Evolutionary conservation across 176 grass and related monocot species (phyloP), one percentile per base, ranked within the genome.

Genomic region (Oryza rufipogon): DNA sequence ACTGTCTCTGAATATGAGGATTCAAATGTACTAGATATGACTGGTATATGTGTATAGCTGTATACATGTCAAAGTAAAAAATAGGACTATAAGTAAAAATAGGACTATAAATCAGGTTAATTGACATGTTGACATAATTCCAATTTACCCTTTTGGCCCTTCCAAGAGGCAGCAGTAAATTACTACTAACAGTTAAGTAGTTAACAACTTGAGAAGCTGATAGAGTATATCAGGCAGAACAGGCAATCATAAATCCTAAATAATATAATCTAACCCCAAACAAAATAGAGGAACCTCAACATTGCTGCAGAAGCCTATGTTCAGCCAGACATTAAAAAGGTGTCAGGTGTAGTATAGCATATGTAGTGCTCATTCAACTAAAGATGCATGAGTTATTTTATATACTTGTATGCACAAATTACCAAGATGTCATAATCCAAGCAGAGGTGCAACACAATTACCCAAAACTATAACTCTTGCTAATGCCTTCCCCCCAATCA

Each of bases 401-500:
- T 67, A 83, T 74, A 75, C 22, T 66, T 84, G 38, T 67, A 84
- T 66, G 81, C 46, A 65, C 39, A 74, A 56, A 73, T 64, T 74
- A 73, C 54, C 39, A 74, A 74, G 23, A 36, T 15, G 41, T 48
- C 56, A 74, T 74, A 83, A 83, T 83, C 10, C 23, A 25, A 73
- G 23, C n/a, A 64, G 49, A 80, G 30, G 32, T 74, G 38, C 52
- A 69, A 73, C 56, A 46, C 23, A 14, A 65, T 81, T 11, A 13
- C 42, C 49, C 13, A 54, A 3, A 58, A 71, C 46, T 10, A 61
- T 82, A 52, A 19, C 26, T 83, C 5, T 64, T 47, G 15, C 30
- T 58, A 54, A 73, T 74, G 10, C 10, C 34, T 47, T 73, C 36
- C 54, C 36, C 20, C 41, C 38, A 34, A 48, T 32, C 51, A 83